Conservation (phyloP, 345 rosid genomes). For the Fremontodendron californicum region DNA sequence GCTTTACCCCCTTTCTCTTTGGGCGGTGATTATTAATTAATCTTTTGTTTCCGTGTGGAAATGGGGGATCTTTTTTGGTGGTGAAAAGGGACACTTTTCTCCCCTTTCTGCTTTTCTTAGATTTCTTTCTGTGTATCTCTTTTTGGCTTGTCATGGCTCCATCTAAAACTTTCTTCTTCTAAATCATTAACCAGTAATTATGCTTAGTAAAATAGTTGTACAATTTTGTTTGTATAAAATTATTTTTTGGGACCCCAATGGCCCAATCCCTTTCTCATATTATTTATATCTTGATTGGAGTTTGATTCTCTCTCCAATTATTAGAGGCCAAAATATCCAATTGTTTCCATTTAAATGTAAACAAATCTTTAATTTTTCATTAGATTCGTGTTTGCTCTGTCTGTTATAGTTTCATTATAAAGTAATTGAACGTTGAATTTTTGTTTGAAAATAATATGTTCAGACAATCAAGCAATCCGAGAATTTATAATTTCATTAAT, state of each 20-base stretch:
- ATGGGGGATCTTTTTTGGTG: not conserved
- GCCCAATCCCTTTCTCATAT: too few species aligned
- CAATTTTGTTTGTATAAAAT: not conserved
- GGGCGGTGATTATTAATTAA: constrained; percentile 17
- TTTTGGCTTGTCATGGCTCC: constrained; percentile 2
- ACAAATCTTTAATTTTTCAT: not conserved
- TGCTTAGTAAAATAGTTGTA: not conserved
- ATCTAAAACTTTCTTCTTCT: not conserved
- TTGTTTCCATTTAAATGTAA: not conserved
- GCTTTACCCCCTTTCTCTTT: not conserved
- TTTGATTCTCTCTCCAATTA: not conserved
- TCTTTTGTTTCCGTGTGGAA: constrained; percentile 12
- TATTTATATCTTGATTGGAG: not conserved
- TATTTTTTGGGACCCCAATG: not conserved
- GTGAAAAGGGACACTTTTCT: not conserved
- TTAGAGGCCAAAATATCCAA: not conserved
- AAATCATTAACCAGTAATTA: not conserved
- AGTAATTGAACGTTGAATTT: too few species aligned
- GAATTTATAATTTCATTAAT: too few species aligned
- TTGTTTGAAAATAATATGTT: too few species aligned
- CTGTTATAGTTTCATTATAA: not conserved
- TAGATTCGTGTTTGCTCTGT: not conserved
- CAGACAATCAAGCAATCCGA: too few species aligned
- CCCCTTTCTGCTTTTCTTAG: not conserved
- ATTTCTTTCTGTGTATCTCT: not conserved